Conservation (phyloP, 495 filamentous ascomycete species). For the Neurospora terricola region DNA sequence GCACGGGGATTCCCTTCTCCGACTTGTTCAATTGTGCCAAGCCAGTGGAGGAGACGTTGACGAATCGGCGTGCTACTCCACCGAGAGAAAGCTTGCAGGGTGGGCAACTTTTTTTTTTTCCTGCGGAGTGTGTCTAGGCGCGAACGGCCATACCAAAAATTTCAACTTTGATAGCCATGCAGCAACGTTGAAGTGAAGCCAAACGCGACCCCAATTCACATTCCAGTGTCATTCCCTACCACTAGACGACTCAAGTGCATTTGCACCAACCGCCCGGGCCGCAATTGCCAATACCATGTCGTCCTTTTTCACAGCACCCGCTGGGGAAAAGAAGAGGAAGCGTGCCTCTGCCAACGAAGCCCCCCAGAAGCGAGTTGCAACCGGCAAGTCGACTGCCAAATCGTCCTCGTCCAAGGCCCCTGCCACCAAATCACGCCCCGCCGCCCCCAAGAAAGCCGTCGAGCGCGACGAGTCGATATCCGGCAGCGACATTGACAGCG, state of each 20-base stretch:
- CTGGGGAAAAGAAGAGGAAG: conserved; percentile 75
- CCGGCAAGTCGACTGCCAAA: conserved; percentile 24
- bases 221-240: not conserved
- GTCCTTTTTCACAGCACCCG: conserved; percentile 76
- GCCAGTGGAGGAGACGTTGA: not conserved
- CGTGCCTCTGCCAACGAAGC: conserved; percentile 30
- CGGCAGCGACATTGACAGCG: conserved; percentile 63
- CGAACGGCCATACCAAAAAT: not conserved
- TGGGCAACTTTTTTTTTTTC: conserved; percentile 11
- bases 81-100: conserved; percentile 6
- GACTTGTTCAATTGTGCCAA: not conserved
- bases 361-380: conserved; percentile 38
- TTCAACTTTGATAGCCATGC: not conserved
- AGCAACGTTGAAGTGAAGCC: not conserved
- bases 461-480: conserved; percentile 71
- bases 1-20: conserved; percentile 2
- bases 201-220: not conserved
- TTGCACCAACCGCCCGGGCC: conserved; percentile 3
- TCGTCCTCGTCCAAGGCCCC: conserved; percentile 34
- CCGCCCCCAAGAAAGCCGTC: conserved; percentile 48
- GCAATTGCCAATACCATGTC: conserved; percentile 46
- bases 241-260: not conserved
- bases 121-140: not conserved
- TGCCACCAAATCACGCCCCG: conserved; percentile 22
- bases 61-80: conserved; percentile 17